Conservation (phyloP, 257 asterid species). For the Solanum rostratum region DNA sequence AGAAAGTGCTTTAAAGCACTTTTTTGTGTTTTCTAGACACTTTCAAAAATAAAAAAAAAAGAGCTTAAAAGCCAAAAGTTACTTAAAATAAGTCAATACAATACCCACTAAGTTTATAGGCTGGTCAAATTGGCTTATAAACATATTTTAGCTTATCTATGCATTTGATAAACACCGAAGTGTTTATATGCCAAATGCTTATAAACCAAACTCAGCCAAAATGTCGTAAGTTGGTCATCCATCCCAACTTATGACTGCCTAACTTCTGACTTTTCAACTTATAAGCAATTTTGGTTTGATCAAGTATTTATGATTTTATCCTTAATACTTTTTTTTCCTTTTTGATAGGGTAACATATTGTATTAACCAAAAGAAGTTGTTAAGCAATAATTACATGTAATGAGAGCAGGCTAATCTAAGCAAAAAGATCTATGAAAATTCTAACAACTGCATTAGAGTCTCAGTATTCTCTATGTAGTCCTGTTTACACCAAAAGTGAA, state of each 20-base stretch:
- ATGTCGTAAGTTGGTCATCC: background rate
- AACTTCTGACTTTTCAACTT: background rate
- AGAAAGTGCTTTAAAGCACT: too few species aligned
- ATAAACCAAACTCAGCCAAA: background rate
- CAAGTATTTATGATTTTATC: background rate
- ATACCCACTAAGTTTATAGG: background rate
- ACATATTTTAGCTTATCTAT: background rate
- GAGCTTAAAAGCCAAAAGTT: too few species aligned
- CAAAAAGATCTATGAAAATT: background rate
- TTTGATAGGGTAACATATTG: background rate
- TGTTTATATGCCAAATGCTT: background rate
- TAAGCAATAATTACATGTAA: background rate
- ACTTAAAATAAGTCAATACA: background rate
- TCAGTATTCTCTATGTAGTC: background rate
- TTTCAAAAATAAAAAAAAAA: background rate
- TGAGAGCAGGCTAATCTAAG: background rate
- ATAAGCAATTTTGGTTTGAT: background rate
- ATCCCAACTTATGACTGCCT: background rate
- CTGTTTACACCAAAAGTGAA: background rate
- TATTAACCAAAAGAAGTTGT: background rate
- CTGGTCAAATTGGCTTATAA: background rate
- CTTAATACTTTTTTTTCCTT: rapidly evolving
- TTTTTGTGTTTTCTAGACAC: background rate
- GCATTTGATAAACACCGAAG: background rate
- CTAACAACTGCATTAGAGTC: background rate